phyloP scores from a whole-genome alignment of 148 eudicot genomes.

The Rhododendron griersonianum region DNA sequence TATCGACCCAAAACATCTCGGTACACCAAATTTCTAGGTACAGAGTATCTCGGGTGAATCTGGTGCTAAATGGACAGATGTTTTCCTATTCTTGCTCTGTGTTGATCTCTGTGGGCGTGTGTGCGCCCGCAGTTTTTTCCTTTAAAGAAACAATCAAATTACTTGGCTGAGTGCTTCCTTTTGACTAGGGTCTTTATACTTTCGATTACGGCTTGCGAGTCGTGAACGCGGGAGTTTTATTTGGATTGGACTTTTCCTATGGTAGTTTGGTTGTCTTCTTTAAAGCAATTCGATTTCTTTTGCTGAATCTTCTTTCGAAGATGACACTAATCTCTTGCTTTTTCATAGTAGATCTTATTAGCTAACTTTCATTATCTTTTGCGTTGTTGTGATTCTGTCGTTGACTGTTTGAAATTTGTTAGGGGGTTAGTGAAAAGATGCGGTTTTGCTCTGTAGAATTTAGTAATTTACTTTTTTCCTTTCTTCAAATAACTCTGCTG shows the following conservation, averaged over 20 bases:
- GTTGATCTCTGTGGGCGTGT: background rate
- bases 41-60: background rate
- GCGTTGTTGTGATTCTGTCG: background rate
- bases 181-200: background rate
- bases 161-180: background rate
- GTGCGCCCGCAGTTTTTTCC: background rate
- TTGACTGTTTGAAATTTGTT: background rate
- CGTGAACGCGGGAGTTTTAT: background rate
- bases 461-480: background rate
- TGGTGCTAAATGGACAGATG: background rate
- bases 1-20: background rate
- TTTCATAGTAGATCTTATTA: background rate
- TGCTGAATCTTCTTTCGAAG: background rate
- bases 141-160: background rate
- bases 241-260: slow-evolving; percentile 3
- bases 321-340: background rate
- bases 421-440: background rate
- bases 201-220: background rate
- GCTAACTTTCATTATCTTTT: background rate
- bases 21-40: background rate
- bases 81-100: background rate
- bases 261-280: background rate
- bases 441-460: background rate
- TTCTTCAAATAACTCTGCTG: background rate
- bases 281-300: background rate